Evolutionary conservation across 345 rosid genomes (phyloP).

Genomic region (Eucalyptus fibrosa): DNA sequence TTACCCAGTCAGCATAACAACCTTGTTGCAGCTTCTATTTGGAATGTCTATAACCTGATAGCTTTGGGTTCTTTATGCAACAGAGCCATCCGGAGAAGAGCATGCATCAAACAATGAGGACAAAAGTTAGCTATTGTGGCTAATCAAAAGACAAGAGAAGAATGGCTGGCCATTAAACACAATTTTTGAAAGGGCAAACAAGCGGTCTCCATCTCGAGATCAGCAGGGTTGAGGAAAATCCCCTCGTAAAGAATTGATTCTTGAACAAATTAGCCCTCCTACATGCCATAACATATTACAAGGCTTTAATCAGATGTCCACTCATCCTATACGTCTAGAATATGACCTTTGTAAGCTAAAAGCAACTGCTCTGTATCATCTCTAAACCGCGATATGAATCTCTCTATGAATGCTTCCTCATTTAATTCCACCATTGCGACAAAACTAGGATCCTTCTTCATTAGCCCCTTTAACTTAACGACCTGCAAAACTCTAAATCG

Average conservation of each 20-base stretch:
- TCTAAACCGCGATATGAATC: conserved; percentile 10
- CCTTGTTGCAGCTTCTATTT: neutral
- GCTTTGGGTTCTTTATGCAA: neutral
- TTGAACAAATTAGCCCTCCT: neutral
- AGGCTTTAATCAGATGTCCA: neutral
- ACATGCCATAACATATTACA: conserved; percentile 6
- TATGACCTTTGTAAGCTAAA: conserved; percentile 9
- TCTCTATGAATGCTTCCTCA: conserved; percentile 5
- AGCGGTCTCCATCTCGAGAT: neutral
- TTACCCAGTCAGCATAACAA: neutral
- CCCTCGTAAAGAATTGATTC: neutral
- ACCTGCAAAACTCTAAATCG: conserved; percentile 17
- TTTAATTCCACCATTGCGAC: neutral
- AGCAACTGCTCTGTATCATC: conserved; percentile 14
- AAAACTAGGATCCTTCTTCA: conserved; percentile 8
- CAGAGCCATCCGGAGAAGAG: neutral
- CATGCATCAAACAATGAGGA: neutral
- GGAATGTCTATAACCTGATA: neutral
- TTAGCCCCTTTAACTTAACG: conserved; percentile 6
- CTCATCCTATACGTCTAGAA: neutral
- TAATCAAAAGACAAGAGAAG: neutral
- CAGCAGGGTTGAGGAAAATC: neutral
- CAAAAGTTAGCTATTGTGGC: neutral
- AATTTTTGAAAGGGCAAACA: neutral
- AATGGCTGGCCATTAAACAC: neutral